Conservation (phyloP, 768 basidiomycete genomes). For the Calvatia gigantea region DNA sequence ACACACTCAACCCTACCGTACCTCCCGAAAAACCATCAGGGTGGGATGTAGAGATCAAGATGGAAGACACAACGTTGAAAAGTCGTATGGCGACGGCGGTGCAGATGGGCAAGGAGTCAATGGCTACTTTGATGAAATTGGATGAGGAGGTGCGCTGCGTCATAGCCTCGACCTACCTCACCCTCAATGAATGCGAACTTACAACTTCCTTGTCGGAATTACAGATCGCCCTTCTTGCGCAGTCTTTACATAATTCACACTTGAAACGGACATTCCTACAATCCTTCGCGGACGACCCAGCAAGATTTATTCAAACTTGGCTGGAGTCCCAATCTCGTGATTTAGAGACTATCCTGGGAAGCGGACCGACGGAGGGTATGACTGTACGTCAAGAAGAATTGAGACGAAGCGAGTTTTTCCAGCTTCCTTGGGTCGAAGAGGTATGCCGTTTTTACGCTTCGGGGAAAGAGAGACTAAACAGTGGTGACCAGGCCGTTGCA, state of each 20-base stretch:
- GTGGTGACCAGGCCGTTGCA: conserved; percentile 52
- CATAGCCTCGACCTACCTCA: neutral
- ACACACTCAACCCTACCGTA: conserved; percentile 60
- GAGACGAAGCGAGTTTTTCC: conserved; percentile 86
- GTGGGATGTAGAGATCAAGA: conserved; percentile 86
- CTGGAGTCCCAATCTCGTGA: conserved; percentile 90
- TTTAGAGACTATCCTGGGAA: conserved; percentile 84
- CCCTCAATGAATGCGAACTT: no score
- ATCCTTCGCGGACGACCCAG: conserved; percentile 76
- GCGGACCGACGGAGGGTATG: conserved; percentile 75
- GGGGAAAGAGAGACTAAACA: neutral
- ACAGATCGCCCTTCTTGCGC: conserved; percentile 79
- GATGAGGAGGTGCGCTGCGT: conserved; percentile 77
- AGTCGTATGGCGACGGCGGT: conserved; percentile 71
- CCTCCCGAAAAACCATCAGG: conserved; percentile 69
- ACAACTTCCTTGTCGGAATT: neutral
- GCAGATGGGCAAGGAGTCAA: conserved; percentile 66
- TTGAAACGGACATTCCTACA: conserved; percentile 84
- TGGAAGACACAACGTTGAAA: conserved; percentile 77
- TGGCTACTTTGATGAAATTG: conserved; percentile 61
- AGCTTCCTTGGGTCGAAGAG: conserved; percentile 87
- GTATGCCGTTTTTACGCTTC: conserved; percentile 22
- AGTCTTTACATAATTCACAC: conserved; percentile 84
- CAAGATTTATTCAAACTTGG: conserved; percentile 85
- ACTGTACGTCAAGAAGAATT: conserved; percentile 87